Conservation (phyloP, 2,329 filamentous ascomycete species). For the Botrytis tulipae region DNA sequence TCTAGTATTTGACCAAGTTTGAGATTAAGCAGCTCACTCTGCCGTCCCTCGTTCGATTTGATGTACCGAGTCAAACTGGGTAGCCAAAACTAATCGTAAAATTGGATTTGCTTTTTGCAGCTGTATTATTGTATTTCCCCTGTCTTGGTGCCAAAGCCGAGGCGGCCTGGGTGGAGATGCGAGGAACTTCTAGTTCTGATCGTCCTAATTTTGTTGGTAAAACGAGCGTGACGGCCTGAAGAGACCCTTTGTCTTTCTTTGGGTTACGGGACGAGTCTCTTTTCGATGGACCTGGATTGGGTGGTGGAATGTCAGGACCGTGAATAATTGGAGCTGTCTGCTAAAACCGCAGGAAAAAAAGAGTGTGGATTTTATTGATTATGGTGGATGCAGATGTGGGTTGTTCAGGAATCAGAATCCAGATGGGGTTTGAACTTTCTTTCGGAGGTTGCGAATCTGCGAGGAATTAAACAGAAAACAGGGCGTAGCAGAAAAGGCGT, state of each 20-base stretch:
- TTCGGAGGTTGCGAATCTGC: slow-evolving; percentile 13
- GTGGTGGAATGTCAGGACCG: neutral
- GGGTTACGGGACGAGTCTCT: neutral
- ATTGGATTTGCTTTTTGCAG: slow-evolving; percentile 17
- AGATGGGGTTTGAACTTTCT: slow-evolving; percentile 7
- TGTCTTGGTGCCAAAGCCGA: slow-evolving; percentile 16
- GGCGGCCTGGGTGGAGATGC: neutral
- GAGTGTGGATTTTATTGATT: slow-evolving; percentile 18
- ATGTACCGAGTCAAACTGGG: slow-evolving; percentile 25
- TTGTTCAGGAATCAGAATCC: neutral
- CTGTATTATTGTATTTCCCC: slow-evolving; percentile 4
- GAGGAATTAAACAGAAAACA: neutral
- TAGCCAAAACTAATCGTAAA: slow-evolving; percentile 12
- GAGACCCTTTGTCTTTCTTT: slow-evolving; percentile 3
- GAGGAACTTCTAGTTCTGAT: slow-evolving; percentile 6
- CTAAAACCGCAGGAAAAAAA: slow-evolving; percentile 5
- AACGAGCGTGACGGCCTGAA: slow-evolving; percentile 20
- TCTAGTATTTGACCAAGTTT: slow-evolving; percentile 29
- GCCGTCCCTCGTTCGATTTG: slow-evolving; percentile 25
- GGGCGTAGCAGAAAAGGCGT: slow-evolving; percentile 6
- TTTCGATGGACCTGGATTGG: slow-evolving; percentile 5
- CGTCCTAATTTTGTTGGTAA: slow-evolving; percentile 7
- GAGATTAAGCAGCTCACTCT: slow-evolving; percentile 30
- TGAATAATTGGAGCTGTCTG: slow-evolving; percentile 4
- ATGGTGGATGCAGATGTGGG: neutral